Base-by-base conservation (phyloP, 148 eudicot species). In the Agrostemma githago region DNA sequence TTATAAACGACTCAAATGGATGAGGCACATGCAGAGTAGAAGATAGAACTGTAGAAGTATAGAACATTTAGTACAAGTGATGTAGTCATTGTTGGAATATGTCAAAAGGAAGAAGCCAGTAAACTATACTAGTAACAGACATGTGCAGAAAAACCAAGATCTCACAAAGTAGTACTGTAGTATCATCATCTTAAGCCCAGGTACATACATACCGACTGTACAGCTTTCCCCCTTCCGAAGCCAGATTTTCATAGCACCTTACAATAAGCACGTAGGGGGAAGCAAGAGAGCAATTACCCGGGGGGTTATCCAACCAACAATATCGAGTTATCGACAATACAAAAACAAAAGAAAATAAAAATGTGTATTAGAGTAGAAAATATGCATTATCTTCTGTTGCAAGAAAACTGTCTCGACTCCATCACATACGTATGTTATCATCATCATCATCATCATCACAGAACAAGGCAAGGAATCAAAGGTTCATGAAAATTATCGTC, bases 251-350 rank as follows among this genome's bases (percentile, higher is more conserved):
- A 4, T 48, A 64, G 34, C 53, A 56, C 68, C 39, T 26, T 38
- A 70, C 26, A n/a, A 39, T 19, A 70, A 51, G 20, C 46, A 70
- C 64, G 51, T 56, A 19, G 74, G 61, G 68, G 59, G 64, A 70
- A 53, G 68, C 74, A 79, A 53, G 60, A 70, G 66, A 63, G 57
- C 75, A 38, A 26, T 26, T 26, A 26, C 1, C 34, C 34, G 34
- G n/a, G n/a, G n/a, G n/a, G 34, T 20, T 66, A 70, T 81, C 20
- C 68, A 21, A 26, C 62, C 53, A 67, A 5, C 39, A 41, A 81
- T 64, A 73, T 57, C 70, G 66, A 70, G 34, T 77, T 64, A 73
- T 57, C 70, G 66, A 70, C 66, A 66, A 53, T 65, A 74, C 79
- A 78, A 42, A 21, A 60, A 70, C 65, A 51, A 19, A 59, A 77